A percentile compares a stretch with the other conserved stretches of the same genome.
Evolutionary conservation across 257 asterid genomes (phyloP).

Genomic region (Parsonsia alboflavescens): DNA sequence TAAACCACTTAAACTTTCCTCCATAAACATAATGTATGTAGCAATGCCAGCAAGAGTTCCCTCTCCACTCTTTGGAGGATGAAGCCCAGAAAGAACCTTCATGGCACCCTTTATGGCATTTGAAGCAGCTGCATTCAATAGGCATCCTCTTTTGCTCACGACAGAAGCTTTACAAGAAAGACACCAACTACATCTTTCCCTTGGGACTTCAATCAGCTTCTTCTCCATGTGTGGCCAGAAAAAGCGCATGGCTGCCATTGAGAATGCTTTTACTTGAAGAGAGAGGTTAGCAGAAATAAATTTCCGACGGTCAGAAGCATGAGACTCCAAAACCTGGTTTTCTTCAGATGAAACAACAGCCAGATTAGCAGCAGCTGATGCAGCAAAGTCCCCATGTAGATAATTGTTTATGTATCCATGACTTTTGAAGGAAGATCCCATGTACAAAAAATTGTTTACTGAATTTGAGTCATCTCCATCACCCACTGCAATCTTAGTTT

Average conservation of each 20-base stretch:
- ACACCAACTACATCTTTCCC: slow-evolving; percentile 97
- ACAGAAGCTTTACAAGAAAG: slow-evolving; percentile 63
- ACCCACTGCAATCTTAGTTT: slow-evolving; percentile 21
- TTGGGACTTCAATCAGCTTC: slow-evolving; percentile 68
- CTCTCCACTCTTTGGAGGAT: slow-evolving; percentile 52
- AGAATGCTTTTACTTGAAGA: slow-evolving; percentile 75
- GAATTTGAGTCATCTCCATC: slow-evolving; percentile 20
- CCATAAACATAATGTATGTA: slow-evolving; percentile 55
- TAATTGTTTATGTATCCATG: slow-evolving; percentile 60
- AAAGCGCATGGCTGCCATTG: slow-evolving; percentile 55
- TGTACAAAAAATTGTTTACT: slow-evolving; percentile 29
- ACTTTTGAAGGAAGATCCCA: slow-evolving; percentile 60
- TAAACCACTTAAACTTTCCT: slow-evolving; percentile 77
- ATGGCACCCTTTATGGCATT: slow-evolving; percentile 60
- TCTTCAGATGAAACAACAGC: slow-evolving; percentile 66
- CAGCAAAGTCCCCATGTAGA: slow-evolving; percentile 82
- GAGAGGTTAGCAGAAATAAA: slow-evolving; percentile 42
- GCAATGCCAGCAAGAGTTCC: slow-evolving; percentile 57
- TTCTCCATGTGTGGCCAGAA: slow-evolving; percentile 83
- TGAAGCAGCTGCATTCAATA: slow-evolving; percentile 80
- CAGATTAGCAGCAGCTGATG: slow-evolving; percentile 82
- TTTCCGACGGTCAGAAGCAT: slow-evolving; percentile 44
- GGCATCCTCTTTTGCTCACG: slow-evolving; percentile 67
- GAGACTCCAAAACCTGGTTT: slow-evolving; percentile 37
- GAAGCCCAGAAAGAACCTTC: slow-evolving; percentile 52